phyloP scores from a whole-genome alignment of 352 stramenopile species.

The Globisporangium uncinulatum region DNA sequence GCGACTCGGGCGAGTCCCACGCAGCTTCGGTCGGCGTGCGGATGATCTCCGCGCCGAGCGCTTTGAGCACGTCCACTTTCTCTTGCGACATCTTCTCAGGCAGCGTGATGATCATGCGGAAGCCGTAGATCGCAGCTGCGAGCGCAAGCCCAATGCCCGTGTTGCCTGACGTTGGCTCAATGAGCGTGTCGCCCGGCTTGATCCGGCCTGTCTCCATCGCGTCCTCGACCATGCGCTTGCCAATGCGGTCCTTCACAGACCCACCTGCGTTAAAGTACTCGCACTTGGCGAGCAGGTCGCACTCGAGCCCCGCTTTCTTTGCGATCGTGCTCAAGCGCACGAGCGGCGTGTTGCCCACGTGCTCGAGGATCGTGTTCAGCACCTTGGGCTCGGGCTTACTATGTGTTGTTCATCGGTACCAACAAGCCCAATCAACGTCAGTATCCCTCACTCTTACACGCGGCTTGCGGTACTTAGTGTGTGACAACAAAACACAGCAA shows the following conservation, averaged over 20 bases:
- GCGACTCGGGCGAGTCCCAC: slow-evolving; percentile 93
- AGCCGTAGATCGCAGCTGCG: slow-evolving; percentile 94
- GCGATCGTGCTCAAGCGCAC: slow-evolving; percentile 90
- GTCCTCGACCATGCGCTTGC: slow-evolving; percentile 89
- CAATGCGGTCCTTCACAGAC: slow-evolving; percentile 89
- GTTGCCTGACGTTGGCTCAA: slow-evolving; percentile 98
- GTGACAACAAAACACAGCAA: neutral
- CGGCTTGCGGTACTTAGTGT: no score
- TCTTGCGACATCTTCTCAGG: slow-evolving; percentile 96
- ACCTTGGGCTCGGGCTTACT: slow-evolving; percentile 72
- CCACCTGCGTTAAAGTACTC: slow-evolving; percentile 96
- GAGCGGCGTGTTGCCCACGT: slow-evolving; percentile 94
- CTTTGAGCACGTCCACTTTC: slow-evolving; percentile 94
- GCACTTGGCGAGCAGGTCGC: slow-evolving; percentile 93
- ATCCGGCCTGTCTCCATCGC: slow-evolving; percentile 90
- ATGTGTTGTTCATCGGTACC: no score
- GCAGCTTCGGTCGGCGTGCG: slow-evolving; percentile 93
- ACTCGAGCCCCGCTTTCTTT: slow-evolving; percentile 77
- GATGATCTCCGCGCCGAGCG: slow-evolving; percentile 94
- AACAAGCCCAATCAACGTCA: no score
- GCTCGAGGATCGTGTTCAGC: slow-evolving; percentile 90
- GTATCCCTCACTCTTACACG: no score
- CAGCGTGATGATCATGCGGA: slow-evolving; percentile 90
- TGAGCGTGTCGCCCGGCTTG: slow-evolving; percentile 92
- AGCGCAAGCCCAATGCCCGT: slow-evolving; percentile 96